phyloP scores from a whole-genome alignment of 2,329 filamentous ascomycete genomes.

The Fusarium sp. region DNA sequence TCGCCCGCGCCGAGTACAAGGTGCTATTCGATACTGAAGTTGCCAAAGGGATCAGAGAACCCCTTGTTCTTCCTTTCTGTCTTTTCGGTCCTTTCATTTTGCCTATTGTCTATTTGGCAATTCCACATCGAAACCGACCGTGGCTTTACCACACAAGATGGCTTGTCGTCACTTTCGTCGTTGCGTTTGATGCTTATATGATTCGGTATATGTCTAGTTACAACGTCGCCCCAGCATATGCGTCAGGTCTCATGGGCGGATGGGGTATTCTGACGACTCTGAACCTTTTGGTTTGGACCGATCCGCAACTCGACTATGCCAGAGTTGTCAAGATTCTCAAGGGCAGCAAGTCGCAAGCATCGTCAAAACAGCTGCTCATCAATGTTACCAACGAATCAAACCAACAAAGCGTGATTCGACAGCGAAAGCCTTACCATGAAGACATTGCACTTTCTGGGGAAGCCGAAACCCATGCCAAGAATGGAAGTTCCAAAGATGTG shows the following conservation, averaged over 20 bases:
- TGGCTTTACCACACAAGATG: constrained; percentile 62
- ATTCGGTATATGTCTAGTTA: constrained; percentile 56
- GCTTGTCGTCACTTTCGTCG: constrained; percentile 56
- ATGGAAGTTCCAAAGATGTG: constrained; percentile 40
- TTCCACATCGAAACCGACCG: constrained; percentile 61
- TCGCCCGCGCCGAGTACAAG: constrained; percentile 48
- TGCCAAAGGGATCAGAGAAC: constrained; percentile 53
- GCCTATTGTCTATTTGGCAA: constrained; percentile 63
- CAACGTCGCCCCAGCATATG: constrained; percentile 62
- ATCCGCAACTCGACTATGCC: constrained; percentile 65
- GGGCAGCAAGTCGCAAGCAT: neutral
- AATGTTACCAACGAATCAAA: neutral
- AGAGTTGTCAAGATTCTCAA: constrained; percentile 54
- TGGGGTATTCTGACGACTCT: constrained; percentile 63
- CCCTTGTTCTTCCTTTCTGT: constrained; percentile 63
- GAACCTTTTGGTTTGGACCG: constrained; percentile 62
- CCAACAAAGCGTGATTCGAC: constrained; percentile 21
- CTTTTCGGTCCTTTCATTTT: constrained; percentile 59
- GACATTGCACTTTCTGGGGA: neutral
- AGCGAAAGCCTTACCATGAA: constrained; percentile 19
- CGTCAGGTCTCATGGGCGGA: constrained; percentile 57
- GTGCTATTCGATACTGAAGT: constrained; percentile 49
- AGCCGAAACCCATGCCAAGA: neutral
- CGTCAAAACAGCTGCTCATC: neutral
- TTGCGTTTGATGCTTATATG: constrained; percentile 56